Evolutionary conservation across 1,284 basidiomycete genomes (phyloP), one percentile per base, ranked within the genome.

Genomic region (Marasmius oreades): DNA sequence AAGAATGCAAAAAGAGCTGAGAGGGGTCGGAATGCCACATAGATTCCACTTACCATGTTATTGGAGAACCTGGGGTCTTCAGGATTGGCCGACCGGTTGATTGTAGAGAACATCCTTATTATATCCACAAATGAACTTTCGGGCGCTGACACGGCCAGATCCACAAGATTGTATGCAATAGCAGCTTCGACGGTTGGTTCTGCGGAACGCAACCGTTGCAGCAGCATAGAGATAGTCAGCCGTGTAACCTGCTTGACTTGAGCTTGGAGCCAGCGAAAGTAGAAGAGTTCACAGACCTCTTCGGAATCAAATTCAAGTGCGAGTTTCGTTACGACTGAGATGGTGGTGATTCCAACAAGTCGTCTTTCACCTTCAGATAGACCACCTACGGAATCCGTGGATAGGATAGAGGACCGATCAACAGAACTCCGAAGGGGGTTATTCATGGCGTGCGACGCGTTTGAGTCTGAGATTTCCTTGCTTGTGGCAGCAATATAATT

Each of bases 141-240:
- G 1, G 92, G 88, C 2, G 91, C 88, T 45, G 82, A 81, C 26
- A 96, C 77, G 0, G 93, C 94, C 22, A 98, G 79, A 56, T 95
- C 93, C 3, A 97, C 93, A 8, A 98, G 78, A 66, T 94, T 95
- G 68, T 90, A 90, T 3, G 95, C 87, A 61, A 98, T 95, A 1
- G 93, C 90, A 26, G 93, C 91, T 70, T 97, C 94, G 4, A 93
- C 88, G 1, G 85, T 84, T 0, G 91, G 85, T 64, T 96, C 92
- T 5, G 92, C 90, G 11, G 86, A 86, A 23, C 90, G 85, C 24
- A 97, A 76, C 23, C 94, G 82, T 74, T 98, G 96, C 23, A 98
- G 74, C 5, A 98, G 76, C 91, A 98, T 95, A 1, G 95, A 95
- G 10, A 93, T 85, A 4, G 91, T 93, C 18, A 95, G 77, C 43